These are phyloP conservation scores for Beta lomatogona DNA, from an alignment of 179 eudicot genomes.

Conservation along the genomic window DNA sequence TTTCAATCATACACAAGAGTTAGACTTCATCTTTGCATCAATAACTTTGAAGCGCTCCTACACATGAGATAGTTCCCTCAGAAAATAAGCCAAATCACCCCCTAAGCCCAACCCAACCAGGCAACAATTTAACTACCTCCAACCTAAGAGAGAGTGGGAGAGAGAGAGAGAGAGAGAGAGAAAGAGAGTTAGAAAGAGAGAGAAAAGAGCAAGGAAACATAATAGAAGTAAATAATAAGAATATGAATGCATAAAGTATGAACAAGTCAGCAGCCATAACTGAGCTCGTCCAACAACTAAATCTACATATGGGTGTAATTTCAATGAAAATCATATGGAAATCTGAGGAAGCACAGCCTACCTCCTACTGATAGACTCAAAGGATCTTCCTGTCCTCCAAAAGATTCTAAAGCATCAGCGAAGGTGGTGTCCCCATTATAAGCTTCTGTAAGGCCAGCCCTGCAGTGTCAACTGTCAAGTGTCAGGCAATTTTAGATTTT, in stretches of 20 bases:
- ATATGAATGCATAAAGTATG: neutral
- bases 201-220: neutral
- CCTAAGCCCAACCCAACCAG: neutral
- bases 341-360: conserved; percentile 26
- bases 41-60: neutral
- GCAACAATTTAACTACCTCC: neutral
- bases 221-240: too few relatives aligned
- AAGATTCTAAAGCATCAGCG: conserved; percentile 84
- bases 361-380: conserved; percentile 93
- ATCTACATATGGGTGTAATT: neutral
- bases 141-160: neutral
- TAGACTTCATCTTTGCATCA: neutral
- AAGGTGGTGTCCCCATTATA: conserved; percentile 67
- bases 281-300: neutral
- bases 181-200: neutral
- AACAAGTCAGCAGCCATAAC: conserved; percentile 5
- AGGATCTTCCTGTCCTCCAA: conserved; percentile 94
- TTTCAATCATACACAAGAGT: neutral
- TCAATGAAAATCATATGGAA: neutral
- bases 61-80: neutral
- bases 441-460: conserved; percentile 80
- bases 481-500: conserved; percentile 8
- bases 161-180: too few relatives aligned
- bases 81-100: neutral
- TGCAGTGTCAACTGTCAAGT: conserved; percentile 28